Evolutionary conservation across 805 yeast species (phyloP), one percentile per base, ranked within the genome.

Genomic region (Naumovozyma baii): DNA sequence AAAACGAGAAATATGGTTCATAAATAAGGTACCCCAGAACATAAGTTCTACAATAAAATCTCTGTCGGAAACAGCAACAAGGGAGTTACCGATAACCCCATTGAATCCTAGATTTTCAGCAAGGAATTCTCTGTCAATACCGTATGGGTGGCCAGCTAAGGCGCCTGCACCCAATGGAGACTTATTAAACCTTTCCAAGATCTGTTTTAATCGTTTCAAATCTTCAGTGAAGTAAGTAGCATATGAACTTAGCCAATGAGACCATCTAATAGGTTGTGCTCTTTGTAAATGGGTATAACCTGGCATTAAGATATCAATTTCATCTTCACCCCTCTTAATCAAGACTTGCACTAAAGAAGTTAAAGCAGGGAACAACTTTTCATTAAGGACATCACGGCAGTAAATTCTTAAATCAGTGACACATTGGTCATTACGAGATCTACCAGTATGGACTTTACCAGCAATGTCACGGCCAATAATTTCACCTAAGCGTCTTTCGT

Each of bases 251-350:
- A 92, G 70, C 96, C 96, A 90, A 62, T 92, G 99, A 1, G 96
- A 72, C 99, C 99, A 92, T 67, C 99, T 78, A 57, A 92, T 92
- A n/a, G 99, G 99, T 66, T 88, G 99, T 2, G 97, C 97, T 62
- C 95, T 83, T 71, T 92, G 98, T 60, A 92, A 70, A 67, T 92
- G 99, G 12, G 99, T 92, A 68, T 92, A 92, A 33, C 99, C 99
- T 9, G 99, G 99, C 97, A 92, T 92, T 57, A 92, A 72, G 15
- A 82, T 83, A 52, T 83, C 94, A 43, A 92, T 83, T 66, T 92
- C 99, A 26, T 71, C 60, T 54, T 76, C 80, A 4, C 94, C 96
- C 57, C 99, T 77, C 41, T 70, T 70, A 33, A 78, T 56, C 49
- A 92, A 73, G 15, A 80, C 80, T 45, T 67, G 59, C 57, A 90